Evolutionary conservation across 495 filamentous ascomycete species (phyloP), one percentile per base, ranked within the genome.

Genomic region (Penicillium canariense): DNA sequence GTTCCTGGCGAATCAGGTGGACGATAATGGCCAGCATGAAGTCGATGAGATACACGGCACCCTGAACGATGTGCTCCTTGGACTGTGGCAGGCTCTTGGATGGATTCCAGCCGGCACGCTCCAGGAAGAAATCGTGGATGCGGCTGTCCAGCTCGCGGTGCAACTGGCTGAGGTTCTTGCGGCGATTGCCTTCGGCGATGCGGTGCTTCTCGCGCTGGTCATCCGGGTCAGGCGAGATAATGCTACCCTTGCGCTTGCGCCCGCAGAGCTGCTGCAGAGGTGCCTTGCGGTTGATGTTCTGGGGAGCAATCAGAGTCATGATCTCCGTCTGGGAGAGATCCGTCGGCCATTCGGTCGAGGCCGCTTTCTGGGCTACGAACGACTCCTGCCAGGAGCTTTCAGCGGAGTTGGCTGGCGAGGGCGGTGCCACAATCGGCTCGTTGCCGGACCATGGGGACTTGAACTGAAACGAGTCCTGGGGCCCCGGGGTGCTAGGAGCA

Each of bases 51-150:
- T 67, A 71, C 46, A 77, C 69, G 9, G 75, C 72, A 8, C 67
- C 75, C 58, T 77, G 72, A 3, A 76, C 70, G 18, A 77, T 77
- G 52, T 77, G 75, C 48, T 77, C 75, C 63, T 77, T 77, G 25
- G 75, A 77, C 31, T 76, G 69, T 1, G 71, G 67, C 15, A 76
- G 63, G 54, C 69, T 76, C 65, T 77, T 77, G 14, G 69, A 66
- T 11, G 67, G 72, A 45, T 77, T 75, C 75, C 75, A 77, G 23
- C 75, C 75, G 22, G 73, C 75, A 10, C 65, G 66, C 56, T 76
- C 70, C 11, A 77, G 65, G 60, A 76, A 77, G 55, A 67, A 74
- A 50, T 76, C 69, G 43, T 74, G 70, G 34, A 77, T 66, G 6
- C 71, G 65, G 51, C 67, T 67, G 50, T 72, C 71, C 23, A 77